These are phyloP conservation scores for Alternaria rosae DNA, from an alignment of 2,329 filamentous ascomycete genomes.

Conservation along the genomic window DNA sequence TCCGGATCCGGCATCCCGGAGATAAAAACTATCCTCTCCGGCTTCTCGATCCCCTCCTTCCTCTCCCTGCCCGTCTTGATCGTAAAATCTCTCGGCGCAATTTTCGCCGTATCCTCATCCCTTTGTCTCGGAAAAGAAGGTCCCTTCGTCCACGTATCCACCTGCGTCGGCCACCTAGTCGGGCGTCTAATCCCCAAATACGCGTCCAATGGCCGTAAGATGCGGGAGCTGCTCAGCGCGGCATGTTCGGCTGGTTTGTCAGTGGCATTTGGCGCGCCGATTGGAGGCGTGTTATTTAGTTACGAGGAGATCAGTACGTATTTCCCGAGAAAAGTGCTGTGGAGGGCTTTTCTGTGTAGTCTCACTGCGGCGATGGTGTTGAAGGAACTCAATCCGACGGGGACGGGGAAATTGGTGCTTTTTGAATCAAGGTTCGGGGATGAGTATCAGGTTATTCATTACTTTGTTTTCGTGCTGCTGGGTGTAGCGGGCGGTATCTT, in stretches of 20 bases:
- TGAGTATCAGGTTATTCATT: slow-evolving; percentile 63
- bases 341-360: slow-evolving; percentile 66
- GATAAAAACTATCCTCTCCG: slow-evolving; percentile 67
- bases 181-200: slow-evolving; percentile 64
- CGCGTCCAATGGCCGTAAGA: slow-evolving; percentile 63
- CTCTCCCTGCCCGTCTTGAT: slow-evolving; percentile 63
- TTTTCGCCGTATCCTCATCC: slow-evolving; percentile 66
- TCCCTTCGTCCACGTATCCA: slow-evolving; percentile 68
- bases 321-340: slow-evolving; percentile 66
- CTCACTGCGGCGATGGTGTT: slow-evolving; percentile 63
- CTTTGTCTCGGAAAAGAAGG: slow-evolving; percentile 70
- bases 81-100: slow-evolving; percentile 65
- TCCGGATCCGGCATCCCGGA: slow-evolving; percentile 67
- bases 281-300: slow-evolving; percentile 67
- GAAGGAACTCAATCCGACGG: slow-evolving; percentile 65
- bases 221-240: slow-evolving; percentile 65
- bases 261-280: slow-evolving; percentile 69
- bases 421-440: slow-evolving; percentile 68
- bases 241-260: slow-evolving; percentile 65
- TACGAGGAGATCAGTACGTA: slow-evolving; percentile 68
- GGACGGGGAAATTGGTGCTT: slow-evolving; percentile 66
- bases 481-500: slow-evolving; percentile 66
- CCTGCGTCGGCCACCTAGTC: slow-evolving; percentile 64
- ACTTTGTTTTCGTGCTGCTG: slow-evolving; percentile 64
- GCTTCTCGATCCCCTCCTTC: slow-evolving; percentile 67